phyloP scores from a whole-genome alignment of 1,139 yeast genomes.

The Nakaseomyces delphensis region DNA sequence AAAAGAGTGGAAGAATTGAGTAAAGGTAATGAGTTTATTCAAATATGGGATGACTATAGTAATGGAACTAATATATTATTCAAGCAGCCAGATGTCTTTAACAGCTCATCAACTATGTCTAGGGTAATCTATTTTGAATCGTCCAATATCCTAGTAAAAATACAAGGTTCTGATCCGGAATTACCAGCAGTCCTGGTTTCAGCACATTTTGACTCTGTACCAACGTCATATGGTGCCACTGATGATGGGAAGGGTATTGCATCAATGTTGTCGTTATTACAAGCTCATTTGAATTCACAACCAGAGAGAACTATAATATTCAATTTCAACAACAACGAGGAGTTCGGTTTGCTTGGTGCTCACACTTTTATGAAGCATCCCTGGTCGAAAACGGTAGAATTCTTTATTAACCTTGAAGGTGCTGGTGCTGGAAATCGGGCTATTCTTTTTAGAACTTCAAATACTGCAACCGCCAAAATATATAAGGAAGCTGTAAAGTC shows the following conservation, averaged over 20 bases:
- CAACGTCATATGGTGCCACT: constrained; percentile 79
- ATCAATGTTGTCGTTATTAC: constrained; percentile 61
- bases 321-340: constrained; percentile 86
- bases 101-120: constrained; percentile 34
- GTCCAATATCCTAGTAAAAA: constrained; percentile 62
- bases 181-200: constrained; percentile 66
- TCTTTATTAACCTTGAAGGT: constrained; percentile 84
- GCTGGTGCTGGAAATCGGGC: constrained; percentile 93
- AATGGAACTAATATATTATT: constrained; percentile 43
- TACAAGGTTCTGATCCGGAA: constrained; percentile 50
- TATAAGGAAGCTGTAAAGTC: constrained; percentile 37
- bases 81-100: constrained; percentile 41
- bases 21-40: constrained; percentile 13
- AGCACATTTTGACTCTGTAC: constrained; percentile 87
- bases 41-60: constrained; percentile 44
- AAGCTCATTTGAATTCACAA: constrained; percentile 37
- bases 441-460: constrained; percentile 73
- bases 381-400: constrained; percentile 56
- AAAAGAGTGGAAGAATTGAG: constrained; percentile 35
- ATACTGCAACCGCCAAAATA: constrained; percentile 59
- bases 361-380: constrained; percentile 64
- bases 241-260: constrained; percentile 95
- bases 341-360: constrained; percentile 83
- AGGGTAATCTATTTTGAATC: constrained; percentile 66
- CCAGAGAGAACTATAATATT: constrained; percentile 69